phyloP scores from a whole-genome alignment of 495 filamentous ascomycete genomes.

The Tuber umbilicatum region DNA sequence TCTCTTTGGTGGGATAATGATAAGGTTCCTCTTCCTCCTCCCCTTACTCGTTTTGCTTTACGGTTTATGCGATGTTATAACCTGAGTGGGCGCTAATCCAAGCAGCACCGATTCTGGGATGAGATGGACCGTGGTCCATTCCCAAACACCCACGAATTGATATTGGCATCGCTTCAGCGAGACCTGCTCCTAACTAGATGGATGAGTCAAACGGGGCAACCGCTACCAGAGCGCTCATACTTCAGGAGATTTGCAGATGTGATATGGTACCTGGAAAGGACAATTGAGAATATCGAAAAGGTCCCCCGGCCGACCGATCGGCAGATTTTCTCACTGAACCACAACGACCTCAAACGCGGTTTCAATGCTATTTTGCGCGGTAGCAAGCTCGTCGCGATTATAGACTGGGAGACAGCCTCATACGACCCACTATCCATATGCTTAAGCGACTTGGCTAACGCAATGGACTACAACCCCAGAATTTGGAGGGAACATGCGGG shows the following conservation, averaged over 20 bases:
- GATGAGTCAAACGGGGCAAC: neutral
- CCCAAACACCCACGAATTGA: neutral
- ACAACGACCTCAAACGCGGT: conserved; percentile 13
- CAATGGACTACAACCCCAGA: neutral
- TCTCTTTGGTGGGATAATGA: neutral
- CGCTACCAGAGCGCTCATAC: neutral
- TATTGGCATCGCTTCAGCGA: neutral
- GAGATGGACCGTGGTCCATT: neutral
- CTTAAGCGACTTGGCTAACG: neutral
- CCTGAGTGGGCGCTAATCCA: neutral
- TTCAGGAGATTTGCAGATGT: neutral
- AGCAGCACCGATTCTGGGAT: neutral
- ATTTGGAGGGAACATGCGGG: too few relatives aligned
- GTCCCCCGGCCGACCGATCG: neutral
- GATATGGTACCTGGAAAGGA: neutral
- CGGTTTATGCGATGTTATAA: neutral
- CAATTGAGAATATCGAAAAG: neutral
- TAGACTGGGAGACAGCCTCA: conserved; percentile 22
- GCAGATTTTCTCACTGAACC: neutral
- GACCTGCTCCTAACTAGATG: neutral
- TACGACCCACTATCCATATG: neutral
- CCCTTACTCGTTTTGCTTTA: neutral
- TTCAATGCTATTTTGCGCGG: conserved; percentile 9
- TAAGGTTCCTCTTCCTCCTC: neutral
- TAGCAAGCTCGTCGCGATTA: conserved; percentile 11